Conservation (phyloP, 2,329 filamentous ascomycete species). For the Fusarium veterinarium region DNA sequence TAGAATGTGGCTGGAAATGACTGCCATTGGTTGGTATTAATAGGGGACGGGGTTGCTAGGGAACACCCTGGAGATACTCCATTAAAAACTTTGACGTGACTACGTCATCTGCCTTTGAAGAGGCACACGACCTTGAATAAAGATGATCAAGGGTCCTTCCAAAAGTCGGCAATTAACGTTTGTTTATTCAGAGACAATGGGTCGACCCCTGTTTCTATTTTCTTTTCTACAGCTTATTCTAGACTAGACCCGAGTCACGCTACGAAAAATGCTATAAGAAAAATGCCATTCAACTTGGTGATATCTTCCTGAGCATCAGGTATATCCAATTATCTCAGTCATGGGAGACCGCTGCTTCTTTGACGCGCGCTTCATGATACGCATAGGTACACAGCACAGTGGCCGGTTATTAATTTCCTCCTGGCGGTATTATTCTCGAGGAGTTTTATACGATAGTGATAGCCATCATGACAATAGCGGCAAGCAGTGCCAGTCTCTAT, state of each 20-base stretch:
- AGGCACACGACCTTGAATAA: neutral
- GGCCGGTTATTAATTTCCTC: neutral
- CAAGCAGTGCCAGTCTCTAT: neutral
- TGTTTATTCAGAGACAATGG: neutral
- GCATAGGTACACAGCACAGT: neutral
- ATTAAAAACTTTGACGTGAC: neutral
- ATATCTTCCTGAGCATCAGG: slow-evolving; percentile 39
- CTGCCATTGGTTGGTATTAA: slow-evolving; percentile 41
- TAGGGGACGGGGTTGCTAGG: slow-evolving; percentile 31
- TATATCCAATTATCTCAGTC: neutral
- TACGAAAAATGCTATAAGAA: neutral
- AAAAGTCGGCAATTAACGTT: neutral
- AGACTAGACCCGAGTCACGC: neutral
- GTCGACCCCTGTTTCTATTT: neutral
- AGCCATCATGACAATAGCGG: neutral
- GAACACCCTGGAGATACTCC: slow-evolving; percentile 33
- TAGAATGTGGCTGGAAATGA: slow-evolving; percentile 39
- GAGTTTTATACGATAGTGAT: neutral
- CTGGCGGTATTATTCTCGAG: neutral
- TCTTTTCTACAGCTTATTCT: neutral
- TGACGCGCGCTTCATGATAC: neutral
- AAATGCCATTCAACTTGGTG: slow-evolving; percentile 10
- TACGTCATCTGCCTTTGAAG: slow-evolving; percentile 33
- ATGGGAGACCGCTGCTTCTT: neutral
- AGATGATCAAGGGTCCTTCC: slow-evolving; percentile 5